A percentile compares a stretch with the other conserved stretches of the same genome.
These are phyloP conservation scores for Tephrocybe sp. DNA, from an alignment of 768 basidiomycete species.

Conservation along the genomic window DNA sequence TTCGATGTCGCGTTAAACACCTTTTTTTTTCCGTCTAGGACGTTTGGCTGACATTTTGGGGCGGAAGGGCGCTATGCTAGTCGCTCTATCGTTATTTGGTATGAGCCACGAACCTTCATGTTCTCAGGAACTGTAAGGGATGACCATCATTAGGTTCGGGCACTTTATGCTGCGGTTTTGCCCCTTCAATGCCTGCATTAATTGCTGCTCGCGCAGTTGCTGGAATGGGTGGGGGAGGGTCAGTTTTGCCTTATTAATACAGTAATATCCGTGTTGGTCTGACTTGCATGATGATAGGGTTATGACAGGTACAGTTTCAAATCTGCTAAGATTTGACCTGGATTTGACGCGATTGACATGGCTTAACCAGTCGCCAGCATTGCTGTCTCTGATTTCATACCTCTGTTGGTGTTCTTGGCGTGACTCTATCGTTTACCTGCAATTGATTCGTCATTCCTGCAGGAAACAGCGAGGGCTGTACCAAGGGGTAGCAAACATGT, in stretches of 20 bases:
- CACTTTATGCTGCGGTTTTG: constrained; percentile 83
- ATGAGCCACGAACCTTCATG: constrained; percentile 16
- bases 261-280: constrained; percentile 20
- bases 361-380: constrained; percentile 67
- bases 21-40: constrained; percentile 42
- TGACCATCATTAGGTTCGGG: constrained; percentile 55
- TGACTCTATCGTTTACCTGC: constrained; percentile 2
- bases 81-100: constrained; percentile 85
- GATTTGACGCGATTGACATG: constrained; percentile 22
- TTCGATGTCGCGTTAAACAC: constrained; percentile 10
- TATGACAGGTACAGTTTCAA: constrained; percentile 65
- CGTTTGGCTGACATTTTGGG: constrained; percentile 83
- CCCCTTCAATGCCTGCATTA: constrained; percentile 79
- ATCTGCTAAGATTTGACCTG: constrained; percentile 12
- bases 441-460: constrained; percentile 8
- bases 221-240: constrained; percentile 93
- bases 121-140: constrained; percentile 1
- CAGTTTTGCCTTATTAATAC: constrained; percentile 30
- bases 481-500: constrained; percentile 91
- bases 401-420: constrained; percentile 54
- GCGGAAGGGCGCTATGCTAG: constrained; percentile 82
- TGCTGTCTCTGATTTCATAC: constrained; percentile 84
- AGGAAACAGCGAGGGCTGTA: constrained; percentile 87
- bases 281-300: constrained; percentile 45
- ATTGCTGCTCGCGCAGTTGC: constrained; percentile 83